These are phyloP conservation scores for Cercospora zeina DNA, from an alignment of 2,329 filamentous ascomycete genomes.

Conservation along the genomic window DNA sequence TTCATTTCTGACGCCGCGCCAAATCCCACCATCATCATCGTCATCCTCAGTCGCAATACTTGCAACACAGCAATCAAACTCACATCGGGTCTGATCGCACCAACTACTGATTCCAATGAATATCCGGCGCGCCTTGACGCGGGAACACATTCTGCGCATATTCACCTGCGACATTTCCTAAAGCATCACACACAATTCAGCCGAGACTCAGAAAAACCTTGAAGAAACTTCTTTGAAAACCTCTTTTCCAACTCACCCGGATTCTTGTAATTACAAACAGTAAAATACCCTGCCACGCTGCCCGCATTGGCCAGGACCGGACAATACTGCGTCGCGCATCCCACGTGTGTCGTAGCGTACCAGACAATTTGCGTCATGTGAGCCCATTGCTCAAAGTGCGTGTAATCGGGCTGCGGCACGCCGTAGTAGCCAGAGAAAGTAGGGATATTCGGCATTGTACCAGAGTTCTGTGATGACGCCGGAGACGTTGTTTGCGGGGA, in stretches of 20 bases:
- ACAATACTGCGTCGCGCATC: constrained; percentile 63
- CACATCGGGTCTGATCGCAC: neutral
- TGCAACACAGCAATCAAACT: neutral
- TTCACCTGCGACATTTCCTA: constrained; percentile 22
- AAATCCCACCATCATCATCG: neutral
- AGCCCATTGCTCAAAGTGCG: constrained; percentile 65
- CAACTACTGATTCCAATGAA: constrained; percentile 14
- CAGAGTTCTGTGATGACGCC: constrained; percentile 75
- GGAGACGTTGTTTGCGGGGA: constrained; percentile 57
- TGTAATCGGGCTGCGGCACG: constrained; percentile 58
- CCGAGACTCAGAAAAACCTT: neutral
- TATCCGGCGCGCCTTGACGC: constrained; percentile 1
- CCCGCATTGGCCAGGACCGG: constrained; percentile 50
- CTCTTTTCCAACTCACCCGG: constrained; percentile 63
- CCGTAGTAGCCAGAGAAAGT: constrained; percentile 58
- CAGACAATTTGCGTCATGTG: constrained; percentile 77
- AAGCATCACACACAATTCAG: neutral
- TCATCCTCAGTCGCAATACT: neutral
- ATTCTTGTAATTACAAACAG: constrained; percentile 83
- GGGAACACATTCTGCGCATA: constrained; percentile 10
- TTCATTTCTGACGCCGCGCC: neutral
- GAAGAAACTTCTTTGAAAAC: neutral
- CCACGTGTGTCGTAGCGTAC: constrained; percentile 62
- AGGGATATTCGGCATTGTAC: constrained; percentile 78
- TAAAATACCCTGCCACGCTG: constrained; percentile 60